These are phyloP conservation scores for Podospora pseudoanserina DNA, from an alignment of 495 filamentous ascomycete genomes.

Conservation along the genomic window DNA sequence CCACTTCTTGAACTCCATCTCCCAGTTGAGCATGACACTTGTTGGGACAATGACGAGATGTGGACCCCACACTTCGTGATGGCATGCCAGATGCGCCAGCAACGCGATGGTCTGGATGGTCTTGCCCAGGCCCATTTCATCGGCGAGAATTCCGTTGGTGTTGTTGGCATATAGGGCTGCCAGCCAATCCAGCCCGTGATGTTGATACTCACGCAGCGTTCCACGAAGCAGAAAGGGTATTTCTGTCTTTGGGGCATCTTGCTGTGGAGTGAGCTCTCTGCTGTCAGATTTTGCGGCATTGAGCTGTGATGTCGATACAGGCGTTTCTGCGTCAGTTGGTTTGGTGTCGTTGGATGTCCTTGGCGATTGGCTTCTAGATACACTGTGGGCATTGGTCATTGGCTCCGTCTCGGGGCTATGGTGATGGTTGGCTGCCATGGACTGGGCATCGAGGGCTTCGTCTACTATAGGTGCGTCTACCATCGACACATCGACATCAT, in stretches of 20 bases:
- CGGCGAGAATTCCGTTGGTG: slow-evolving; percentile 96
- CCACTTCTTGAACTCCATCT: slow-evolving; percentile 99
- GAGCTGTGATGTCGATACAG: slow-evolving; percentile 55
- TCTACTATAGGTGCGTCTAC: slow-evolving; percentile 38
- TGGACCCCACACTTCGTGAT: slow-evolving; percentile 91
- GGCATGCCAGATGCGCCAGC: slow-evolving; percentile 86
- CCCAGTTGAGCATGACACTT: slow-evolving; percentile 99
- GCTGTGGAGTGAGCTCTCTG: slow-evolving; percentile 42
- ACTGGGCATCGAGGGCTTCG: slow-evolving; percentile 21
- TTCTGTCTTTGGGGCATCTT: slow-evolving; percentile 59
- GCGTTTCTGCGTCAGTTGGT: slow-evolving; percentile 64
- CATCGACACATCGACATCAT: slow-evolving; percentile 47
- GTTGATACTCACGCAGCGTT: slow-evolving; percentile 92
- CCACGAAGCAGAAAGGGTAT: slow-evolving; percentile 88
- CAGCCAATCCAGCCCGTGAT: slow-evolving; percentile 95
- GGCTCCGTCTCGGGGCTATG: slow-evolving; percentile 37
- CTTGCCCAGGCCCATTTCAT: slow-evolving; percentile 99
- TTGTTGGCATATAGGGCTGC: slow-evolving; percentile 85
- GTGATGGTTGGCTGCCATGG: slow-evolving; percentile 19
- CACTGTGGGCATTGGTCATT: slow-evolving; percentile 38
- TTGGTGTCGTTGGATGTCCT: slow-evolving; percentile 63
- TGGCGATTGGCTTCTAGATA: slow-evolving; percentile 51
- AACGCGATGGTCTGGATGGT: slow-evolving; percentile 98
- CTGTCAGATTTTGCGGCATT: slow-evolving; percentile 35
- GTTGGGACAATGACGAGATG: slow-evolving; percentile 96